Conservation (phyloP, 108 stramenopile species). For the Nannochloropsis gaditana region DNA sequence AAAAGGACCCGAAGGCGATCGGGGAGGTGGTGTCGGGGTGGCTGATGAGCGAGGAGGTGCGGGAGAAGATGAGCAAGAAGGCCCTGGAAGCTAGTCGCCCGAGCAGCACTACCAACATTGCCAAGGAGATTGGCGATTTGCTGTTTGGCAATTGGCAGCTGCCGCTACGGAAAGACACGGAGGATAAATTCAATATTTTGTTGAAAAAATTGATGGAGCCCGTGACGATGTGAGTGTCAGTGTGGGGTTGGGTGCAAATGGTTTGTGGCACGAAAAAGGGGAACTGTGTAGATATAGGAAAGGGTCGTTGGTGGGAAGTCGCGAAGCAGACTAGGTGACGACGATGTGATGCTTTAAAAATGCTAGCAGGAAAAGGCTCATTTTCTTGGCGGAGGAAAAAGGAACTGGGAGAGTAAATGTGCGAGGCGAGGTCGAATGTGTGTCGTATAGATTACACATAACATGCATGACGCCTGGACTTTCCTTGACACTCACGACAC, state of each 20-base stretch:
- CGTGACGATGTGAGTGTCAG: neutral
- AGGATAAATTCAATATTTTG: slow-evolving; percentile 16
- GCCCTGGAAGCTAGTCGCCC: slow-evolving; percentile 65
- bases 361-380: no score
- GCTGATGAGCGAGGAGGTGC: slow-evolving; percentile 46
- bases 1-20: slow-evolving; percentile 62
- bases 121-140: slow-evolving; percentile 64
- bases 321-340: no score
- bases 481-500: no score
- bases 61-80: slow-evolving; percentile 33
- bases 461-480: no score
- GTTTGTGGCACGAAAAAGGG: neutral
- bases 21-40: slow-evolving; percentile 67
- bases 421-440: no score
- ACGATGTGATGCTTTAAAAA: no score
- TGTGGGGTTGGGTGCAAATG: neutral
- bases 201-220: slow-evolving; percentile 15
- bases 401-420: no score
- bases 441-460: no score
- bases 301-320: neutral
- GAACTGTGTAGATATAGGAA: slow-evolving; percentile 1
- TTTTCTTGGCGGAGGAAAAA: no score
- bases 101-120: slow-evolving; percentile 69
- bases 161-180: neutral
- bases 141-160: slow-evolving; percentile 23